Base-by-base conservation (phyloP, 73 alveolate species). In the Blepharisma stoltei region DNA sequence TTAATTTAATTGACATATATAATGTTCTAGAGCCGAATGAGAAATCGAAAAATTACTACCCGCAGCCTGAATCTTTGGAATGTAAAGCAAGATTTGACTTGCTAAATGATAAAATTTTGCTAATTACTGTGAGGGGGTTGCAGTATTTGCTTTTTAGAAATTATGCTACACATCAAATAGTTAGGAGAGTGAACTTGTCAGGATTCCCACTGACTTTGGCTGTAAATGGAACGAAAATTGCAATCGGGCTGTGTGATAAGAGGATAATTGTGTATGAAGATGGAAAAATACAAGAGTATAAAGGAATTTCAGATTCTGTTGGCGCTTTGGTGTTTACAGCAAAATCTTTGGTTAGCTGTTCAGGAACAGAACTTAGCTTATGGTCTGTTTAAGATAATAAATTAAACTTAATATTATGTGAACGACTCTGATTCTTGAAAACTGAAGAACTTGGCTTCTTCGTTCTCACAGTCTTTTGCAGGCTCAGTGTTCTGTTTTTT, bases 31-130 rank as follows among this genome's bases (percentile, higher is more conserved):
- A 60, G 46, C 73, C 73, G 11, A 14, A 60, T 25, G 73, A 60
- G 23, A 60, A 38, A 25, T 1, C 73, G 3, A 60, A 60, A 60
- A n/a, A 60, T 60, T n/a, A 14, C 5, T 60, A 60, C 23, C 73
- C 46, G 14, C 73, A 60, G 5, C 46, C 73, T 60, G 73, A 60
- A 3, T 60, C 49, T 60, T 60, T 60, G 23, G 73, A 60, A 25
- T 60, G 73, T 25, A 60, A 60, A 60, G 73, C 49, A 38, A 60
- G 23, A 25, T 60, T 60, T 60, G 73, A 60, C 23, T 8, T 20
- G 73, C 14, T 60, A 18, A 18, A 11, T 60, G 73, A 60, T 8
- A 60, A 60, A 60, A 14, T 25, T 60, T 1, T 60, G 38, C 23
- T n/a, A 47, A n/a, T 60, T n/a, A 60, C 23, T 60, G 23, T 60